Evolutionary conservation across 805 yeast species (phyloP).

Genomic region (Grigorovia humatica): DNA sequence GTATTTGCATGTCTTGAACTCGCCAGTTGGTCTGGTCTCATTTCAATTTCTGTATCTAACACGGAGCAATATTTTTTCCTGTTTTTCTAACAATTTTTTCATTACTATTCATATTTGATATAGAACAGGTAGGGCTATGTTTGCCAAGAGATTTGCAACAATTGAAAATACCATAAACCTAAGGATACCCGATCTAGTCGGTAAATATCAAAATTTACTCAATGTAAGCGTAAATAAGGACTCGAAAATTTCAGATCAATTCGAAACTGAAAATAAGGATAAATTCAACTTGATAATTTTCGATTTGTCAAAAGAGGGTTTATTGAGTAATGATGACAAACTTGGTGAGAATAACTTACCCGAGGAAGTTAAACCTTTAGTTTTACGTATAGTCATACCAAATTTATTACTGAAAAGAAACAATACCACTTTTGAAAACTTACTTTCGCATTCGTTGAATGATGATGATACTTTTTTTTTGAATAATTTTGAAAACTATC

Average conservation of each 20-base stretch:
- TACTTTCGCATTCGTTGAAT: conserved; percentile 11
- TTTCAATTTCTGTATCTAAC: no score
- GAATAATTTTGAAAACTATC: conserved; percentile 8
- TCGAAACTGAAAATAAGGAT: not conserved
- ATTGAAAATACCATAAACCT: not conserved
- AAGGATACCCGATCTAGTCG: not conserved
- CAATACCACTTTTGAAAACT: conserved; percentile 15
- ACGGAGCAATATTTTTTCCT: no score
- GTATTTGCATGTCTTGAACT: not conserved
- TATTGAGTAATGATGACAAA: not conserved
- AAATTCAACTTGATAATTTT: not conserved
- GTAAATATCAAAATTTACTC: not conserved
- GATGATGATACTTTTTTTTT: conserved; percentile 5
- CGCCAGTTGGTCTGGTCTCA: not conserved
- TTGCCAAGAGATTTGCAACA: not conserved
- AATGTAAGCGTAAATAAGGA: not conserved
- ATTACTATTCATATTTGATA: no score
- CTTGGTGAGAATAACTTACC: not conserved
- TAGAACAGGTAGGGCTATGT: not conserved
- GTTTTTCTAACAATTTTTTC: no score
- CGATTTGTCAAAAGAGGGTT: not conserved
- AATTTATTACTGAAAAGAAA: conserved; percentile 21
- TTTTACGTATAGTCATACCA: conserved; percentile 19
- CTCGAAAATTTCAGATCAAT: not conserved
- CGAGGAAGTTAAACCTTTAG: not conserved